phyloP scores from a whole-genome alignment of 306 rosid species.

The Corylus americana region DNA sequence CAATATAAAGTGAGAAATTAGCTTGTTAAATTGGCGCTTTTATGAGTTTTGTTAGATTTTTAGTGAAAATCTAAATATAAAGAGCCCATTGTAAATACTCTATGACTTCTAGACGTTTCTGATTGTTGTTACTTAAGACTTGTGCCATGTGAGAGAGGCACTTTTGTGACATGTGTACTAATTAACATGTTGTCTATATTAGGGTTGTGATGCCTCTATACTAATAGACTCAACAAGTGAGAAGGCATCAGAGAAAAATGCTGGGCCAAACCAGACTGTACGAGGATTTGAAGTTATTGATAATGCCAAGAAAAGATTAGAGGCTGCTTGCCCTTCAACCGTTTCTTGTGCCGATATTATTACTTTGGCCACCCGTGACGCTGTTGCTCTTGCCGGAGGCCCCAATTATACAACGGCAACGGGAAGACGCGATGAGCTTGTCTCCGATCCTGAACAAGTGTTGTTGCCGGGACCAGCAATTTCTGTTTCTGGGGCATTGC shows the following conservation, averaged over 20 bases:
- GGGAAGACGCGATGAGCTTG: conserved; percentile 44
- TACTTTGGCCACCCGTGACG: conserved; percentile 51
- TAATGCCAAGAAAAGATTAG: conserved; percentile 38
- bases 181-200: not conserved
- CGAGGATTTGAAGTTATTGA: conserved; percentile 52
- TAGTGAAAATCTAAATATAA: too few relatives aligned
- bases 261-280: conserved; percentile 31
- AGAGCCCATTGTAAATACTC: too few relatives aligned
- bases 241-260: conserved; percentile 25
- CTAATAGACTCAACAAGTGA: conserved; percentile 40
- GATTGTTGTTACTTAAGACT: too few relatives aligned
- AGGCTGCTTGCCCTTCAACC: conserved; percentile 47
- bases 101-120: too few relatives aligned
- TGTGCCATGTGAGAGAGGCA: too few relatives aligned
- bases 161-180: too few relatives aligned
- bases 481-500: not conserved
- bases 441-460: conserved; percentile 7
- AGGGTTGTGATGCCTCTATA: conserved; percentile 70
- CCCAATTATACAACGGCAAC: conserved; percentile 49
- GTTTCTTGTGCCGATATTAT: conserved; percentile 66
- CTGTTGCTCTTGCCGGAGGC: conserved; percentile 53
- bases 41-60: too few relatives aligned
- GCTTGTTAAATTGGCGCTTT: too few relatives aligned
- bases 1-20: too few relatives aligned
- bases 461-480: conserved; percentile 40